Conservation (phyloP, 2,329 filamentous ascomycete species). For the Verticillium longisporum region DNA sequence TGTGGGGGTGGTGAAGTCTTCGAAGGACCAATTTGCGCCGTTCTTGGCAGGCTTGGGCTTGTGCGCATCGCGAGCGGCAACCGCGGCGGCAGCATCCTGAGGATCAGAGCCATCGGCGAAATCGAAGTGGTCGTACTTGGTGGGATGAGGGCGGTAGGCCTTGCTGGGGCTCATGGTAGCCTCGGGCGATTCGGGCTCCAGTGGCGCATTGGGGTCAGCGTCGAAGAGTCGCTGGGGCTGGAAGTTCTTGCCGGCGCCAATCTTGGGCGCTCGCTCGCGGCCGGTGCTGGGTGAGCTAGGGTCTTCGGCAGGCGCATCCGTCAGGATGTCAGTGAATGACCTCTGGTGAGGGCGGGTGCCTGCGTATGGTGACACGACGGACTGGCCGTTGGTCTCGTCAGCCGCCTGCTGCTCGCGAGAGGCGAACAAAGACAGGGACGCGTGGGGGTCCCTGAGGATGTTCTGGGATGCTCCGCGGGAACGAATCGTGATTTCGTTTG, state of each 20-base stretch:
- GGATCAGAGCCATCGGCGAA: conserved; percentile 61
- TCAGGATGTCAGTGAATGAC: conserved; percentile 66
- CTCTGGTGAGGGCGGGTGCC: conserved; percentile 57
- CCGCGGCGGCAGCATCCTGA: conserved; percentile 37
- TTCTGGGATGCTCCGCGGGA: conserved; percentile 47
- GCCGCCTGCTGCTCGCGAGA: conserved; percentile 53
- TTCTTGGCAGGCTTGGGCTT: conserved; percentile 51
- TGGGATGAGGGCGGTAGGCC: conserved; percentile 58
- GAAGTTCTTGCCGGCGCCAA: conserved; percentile 54
- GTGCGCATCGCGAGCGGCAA: conserved; percentile 26
- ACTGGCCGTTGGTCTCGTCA: conserved; percentile 7
- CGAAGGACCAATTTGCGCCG: conserved; percentile 75
- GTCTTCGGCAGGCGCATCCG: conserved; percentile 37
- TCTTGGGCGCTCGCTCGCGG: conserved; percentile 47
- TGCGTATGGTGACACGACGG: conserved; percentile 55
- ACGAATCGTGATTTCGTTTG: conserved; percentile 31
- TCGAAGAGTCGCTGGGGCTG: conserved; percentile 59
- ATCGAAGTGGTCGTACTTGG: conserved; percentile 82
- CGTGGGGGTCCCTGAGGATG: conserved; percentile 56
- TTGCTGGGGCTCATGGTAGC: conserved; percentile 31
- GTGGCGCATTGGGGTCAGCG: conserved; percentile 34
- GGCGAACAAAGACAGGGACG: conserved; percentile 68
- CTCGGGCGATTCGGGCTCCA: conserved; percentile 35
- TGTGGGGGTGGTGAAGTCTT: conserved; percentile 78
- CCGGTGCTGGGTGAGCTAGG: conserved; percentile 25